Evolutionary conservation across 352 stramenopile species (phyloP), one percentile per base, ranked within the genome.

Genomic region (Pythium apleroticum): DNA sequence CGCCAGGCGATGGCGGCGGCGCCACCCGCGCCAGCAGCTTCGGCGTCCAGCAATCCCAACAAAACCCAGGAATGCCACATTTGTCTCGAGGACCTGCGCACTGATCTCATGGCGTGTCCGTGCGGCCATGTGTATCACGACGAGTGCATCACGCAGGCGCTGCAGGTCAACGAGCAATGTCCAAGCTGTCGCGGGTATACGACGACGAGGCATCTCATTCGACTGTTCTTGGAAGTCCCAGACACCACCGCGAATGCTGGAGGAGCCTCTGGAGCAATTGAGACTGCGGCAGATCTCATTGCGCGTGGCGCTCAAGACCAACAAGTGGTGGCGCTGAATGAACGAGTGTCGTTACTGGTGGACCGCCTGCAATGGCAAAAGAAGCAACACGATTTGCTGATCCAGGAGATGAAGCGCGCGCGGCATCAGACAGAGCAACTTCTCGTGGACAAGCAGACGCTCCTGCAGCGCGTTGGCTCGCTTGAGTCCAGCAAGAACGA

Each of bases 111-210:
- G 43, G 80, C 80, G 39, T 80, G 72, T 31, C 81, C 78, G 9
- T 94, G 85, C 49, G 83, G 85, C 49, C 85, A 94, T 45, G 80
- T 94, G 48, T 92, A 80, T 66, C 85, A 94, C 61, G 67, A 86
- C 30, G 46, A 65, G 11, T 94, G 85, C 69, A 84, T 91, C 56
- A 67, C 79, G n/a, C 81, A 94, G 71, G 83, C 83, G 54, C 70
- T 94, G 25, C 69, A 91, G 25, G 75, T 90, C 43, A 89, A 88
- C 46, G 41, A 70, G 20, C 83, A 92, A 57, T 94, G 85, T 30
- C 85, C 85, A 45, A 91, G 88, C 55, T 94, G 85, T 54, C 77
- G 84, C 25, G 69, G 81, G 53, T 69, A 65, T 19, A 82, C 73
- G 27, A 55, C 56, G 8, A 72, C 81, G 19, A 46, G 61, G 1